Conservation (phyloP, 1,284 basidiomycete genomes). For the Ceratobasidium sp. region DNA sequence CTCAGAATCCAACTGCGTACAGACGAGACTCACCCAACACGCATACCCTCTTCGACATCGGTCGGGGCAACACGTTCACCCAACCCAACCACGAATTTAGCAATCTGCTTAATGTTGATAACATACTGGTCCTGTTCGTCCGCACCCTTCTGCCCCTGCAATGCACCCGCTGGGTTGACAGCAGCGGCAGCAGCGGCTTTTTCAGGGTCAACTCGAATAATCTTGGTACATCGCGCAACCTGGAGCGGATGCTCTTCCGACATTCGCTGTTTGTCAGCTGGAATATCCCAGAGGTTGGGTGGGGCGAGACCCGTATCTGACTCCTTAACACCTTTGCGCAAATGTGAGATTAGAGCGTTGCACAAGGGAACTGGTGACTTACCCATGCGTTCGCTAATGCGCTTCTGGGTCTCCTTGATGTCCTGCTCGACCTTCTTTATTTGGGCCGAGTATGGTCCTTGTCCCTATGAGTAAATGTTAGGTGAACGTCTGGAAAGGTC, state of each 20-base stretch:
- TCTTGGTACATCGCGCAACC: slow-evolving; percentile 98
- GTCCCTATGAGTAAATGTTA: slow-evolving; percentile 73
- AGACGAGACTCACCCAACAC: slow-evolving; percentile 83
- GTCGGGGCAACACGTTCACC: slow-evolving; percentile 97
- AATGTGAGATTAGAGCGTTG: slow-evolving; percentile 10
- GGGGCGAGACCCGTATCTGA: slow-evolving; percentile 97
- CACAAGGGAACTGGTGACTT: slow-evolving; percentile 50
- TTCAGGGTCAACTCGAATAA: slow-evolving; percentile 85
- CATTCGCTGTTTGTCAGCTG: slow-evolving; percentile 90
- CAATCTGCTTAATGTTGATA: slow-evolving; percentile 99
- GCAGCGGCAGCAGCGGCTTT: slow-evolving; percentile 79
- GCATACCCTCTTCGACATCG: slow-evolving; percentile 99
- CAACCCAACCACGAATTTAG: slow-evolving; percentile 98
- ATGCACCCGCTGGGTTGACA: slow-evolving; percentile 78
- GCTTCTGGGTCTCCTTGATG: slow-evolving; percentile 96
- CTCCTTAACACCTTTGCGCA: slow-evolving; percentile 86
- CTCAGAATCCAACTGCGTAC: slow-evolving; percentile 14
- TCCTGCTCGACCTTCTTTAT: slow-evolving; percentile 93
- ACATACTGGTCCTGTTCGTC: slow-evolving; percentile 99
- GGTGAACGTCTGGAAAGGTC: background rate
- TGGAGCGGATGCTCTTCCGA: slow-evolving; percentile 93
- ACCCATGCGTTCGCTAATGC: slow-evolving; percentile 97
- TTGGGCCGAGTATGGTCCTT: slow-evolving; percentile 94
- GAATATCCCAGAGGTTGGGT: slow-evolving; percentile 96
- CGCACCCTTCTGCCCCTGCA: slow-evolving; percentile 87